Evolutionary conservation across 495 filamentous ascomycete species (phyloP), one percentile per base, ranked within the genome.

Genomic region (Hyaloscypha finlandica): DNA sequence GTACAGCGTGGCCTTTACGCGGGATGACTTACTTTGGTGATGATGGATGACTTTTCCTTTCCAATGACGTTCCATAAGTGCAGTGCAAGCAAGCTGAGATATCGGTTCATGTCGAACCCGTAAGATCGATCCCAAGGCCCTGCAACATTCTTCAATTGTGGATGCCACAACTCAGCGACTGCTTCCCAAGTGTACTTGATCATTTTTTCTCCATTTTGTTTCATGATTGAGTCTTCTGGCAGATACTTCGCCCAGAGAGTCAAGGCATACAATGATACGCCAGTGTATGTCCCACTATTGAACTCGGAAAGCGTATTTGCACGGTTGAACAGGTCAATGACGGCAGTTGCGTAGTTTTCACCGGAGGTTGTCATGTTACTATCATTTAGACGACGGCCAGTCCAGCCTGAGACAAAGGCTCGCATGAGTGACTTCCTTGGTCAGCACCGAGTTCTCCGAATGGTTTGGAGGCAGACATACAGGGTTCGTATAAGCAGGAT

Each of bases 61-160:
- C 77, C 78, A 54, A 77, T 66, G 3, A 77, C 35, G 8, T 74
- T 71, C 79, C 79, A 81, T 20, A 81, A 70, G 39, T 76, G 74
- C 19, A 74, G 64, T 1, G 75, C 74, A 66, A 79, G 70, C 32
- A 81, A 73, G 54, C 71, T 75, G 0, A 77, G 71, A 67, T 81
- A 81, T 14, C 72, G 63, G 19, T 77, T 79, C 79, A 81, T 81
- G 54, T 81, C 74, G 63, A 76, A 80, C 0, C 79, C 79, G 63
- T 81, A 81, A 0, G 74, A 74, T 4, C 79, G 75, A 53, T 81
- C 79, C 79, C 79, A 81, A 0, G 79, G 79, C 4, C 79, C 79
- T 32, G 78, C 79, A 30, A 80, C 48, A 39, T 81, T 81, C 42
- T 74, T 73, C 60, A 81, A 42, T 25, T 77, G 66, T 1, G 79